A percentile compares a stretch with the other conserved stretches of the same genome.
Conservation (phyloP, 2,329 filamentous ascomycete genomes). For the Aspergillus tanneri region DNA sequence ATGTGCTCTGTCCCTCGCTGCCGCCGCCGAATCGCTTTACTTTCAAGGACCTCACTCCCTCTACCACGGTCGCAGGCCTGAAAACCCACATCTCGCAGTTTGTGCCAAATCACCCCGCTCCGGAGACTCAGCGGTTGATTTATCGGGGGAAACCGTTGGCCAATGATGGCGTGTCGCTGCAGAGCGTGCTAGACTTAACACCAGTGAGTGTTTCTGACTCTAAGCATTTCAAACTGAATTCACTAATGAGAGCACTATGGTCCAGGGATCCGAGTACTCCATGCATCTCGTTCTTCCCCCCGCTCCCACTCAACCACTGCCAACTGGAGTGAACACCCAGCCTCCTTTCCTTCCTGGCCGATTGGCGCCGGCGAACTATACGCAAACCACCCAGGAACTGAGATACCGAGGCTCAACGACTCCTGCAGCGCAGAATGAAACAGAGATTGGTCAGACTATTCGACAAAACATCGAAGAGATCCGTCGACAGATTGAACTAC, state of each 20-base stretch:
- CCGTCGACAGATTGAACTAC: constrained; percentile 23
- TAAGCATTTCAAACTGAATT: background rate
- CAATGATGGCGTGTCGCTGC: constrained; percentile 50
- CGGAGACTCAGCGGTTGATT: constrained; percentile 56
- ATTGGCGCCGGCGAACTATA: constrained; percentile 3
- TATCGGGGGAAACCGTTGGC: constrained; percentile 56
- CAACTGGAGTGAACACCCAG: constrained; percentile 14
- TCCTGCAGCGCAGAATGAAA: constrained; percentile 11
- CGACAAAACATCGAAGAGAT: constrained; percentile 24
- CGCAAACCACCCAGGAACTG: constrained; percentile 10
- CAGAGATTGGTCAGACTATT: constrained; percentile 21
- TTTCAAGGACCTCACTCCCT: constrained; percentile 37
- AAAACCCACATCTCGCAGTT: constrained; percentile 52
- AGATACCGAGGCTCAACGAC: constrained; percentile 14
- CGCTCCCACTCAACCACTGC: constrained; percentile 18
- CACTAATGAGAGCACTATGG: constrained; percentile 6
- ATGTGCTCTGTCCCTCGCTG: constrained; percentile 44
- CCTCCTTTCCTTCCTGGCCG: constrained; percentile 11
- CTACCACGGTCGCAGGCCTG: constrained; percentile 52
- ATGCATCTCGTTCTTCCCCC: constrained; percentile 48
- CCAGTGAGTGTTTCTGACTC: constrained; percentile 42
- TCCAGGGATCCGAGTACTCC: constrained; percentile 30
- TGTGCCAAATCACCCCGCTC: constrained; percentile 48
- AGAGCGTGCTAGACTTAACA: constrained; percentile 51
- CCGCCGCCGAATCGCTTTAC: constrained; percentile 39